Conservation (phyloP, 257 asterid species). For the Echites panduratus region DNA sequence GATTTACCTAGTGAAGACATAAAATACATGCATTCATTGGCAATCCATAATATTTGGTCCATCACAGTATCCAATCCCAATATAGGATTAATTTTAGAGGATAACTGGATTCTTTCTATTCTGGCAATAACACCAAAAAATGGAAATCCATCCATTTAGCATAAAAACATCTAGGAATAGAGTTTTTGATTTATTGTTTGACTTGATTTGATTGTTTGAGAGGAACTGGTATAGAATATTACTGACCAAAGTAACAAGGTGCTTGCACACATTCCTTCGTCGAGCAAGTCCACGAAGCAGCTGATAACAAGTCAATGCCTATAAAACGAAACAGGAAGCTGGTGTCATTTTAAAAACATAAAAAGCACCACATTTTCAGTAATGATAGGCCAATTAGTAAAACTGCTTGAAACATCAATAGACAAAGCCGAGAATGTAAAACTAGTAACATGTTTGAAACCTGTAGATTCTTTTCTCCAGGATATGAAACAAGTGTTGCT, state of each 20-base stretch:
- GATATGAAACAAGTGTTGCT: constrained; percentile 69
- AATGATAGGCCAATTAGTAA: neutral
- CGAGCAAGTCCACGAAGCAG: constrained; percentile 94
- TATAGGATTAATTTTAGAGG: neutral
- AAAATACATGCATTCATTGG: neutral
- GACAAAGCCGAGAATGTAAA: neutral
- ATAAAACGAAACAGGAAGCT: constrained; percentile 23
- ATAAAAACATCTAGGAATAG: no score
- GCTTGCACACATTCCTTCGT: constrained; percentile 52
- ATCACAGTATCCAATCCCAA: neutral
- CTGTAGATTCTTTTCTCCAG: constrained; percentile 95
- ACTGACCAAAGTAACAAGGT: constrained; percentile 80
- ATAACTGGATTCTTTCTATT: neutral
- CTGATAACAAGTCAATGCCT: constrained; percentile 84
- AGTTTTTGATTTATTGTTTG: neutral
- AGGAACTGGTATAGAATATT: neutral
- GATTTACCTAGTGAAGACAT: neutral
- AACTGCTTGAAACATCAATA: neutral
- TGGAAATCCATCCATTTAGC: neutral
- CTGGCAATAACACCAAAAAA: neutral
- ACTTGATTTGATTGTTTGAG: neutral
- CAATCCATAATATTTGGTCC: neutral
- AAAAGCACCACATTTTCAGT: neutral
- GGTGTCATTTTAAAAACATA: neutral
- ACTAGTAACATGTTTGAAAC: constrained; percentile 29